Base-by-base conservation (phyloP, 2,329 filamentous ascomycete species). In the Rutstroemia sp. region DNA sequence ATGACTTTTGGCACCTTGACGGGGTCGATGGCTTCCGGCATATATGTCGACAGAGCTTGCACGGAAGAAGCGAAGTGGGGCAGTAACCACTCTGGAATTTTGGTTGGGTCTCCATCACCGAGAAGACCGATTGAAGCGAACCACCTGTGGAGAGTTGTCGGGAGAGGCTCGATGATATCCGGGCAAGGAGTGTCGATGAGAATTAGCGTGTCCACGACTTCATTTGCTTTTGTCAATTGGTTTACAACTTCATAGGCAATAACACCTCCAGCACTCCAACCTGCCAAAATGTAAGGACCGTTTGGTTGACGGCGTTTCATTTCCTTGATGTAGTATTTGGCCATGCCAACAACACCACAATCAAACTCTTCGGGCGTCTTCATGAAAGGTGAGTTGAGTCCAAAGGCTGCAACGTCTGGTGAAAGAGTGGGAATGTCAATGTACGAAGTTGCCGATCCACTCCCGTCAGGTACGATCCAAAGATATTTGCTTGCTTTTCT, bases 221-320 rank as follows among this genome's bases (percentile, higher is more conserved):
- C 80, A 16, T 80, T 79, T 3, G 75, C 76, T 59, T 77, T 76
- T 57, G 76, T 76, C 16, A 88, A 75, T 60, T 85, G 80, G 54
- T 78, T 78, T 16, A 82, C 78, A 9, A 83, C 82, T 63, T 87
- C 83, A 64, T 81, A 89, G 44, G 86, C 85, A 58, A 85, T 83
- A 48, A 89, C 84, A 38, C 87, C 87, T 25, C 87, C 88, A 1
- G 86, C 87, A n/a, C 82, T 88, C 87, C 87, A 91, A 23, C 88
- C 88, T 16, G 82, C 80, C 1, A 90, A 71, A 51, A 78, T 77
- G 70, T 88, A 89, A 0, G 85, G 83, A 0, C 87, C 87, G 21
- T 74, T 66, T 3, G 86, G 82, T 70, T 90, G 86, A 51, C 86
- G 84, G 5, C 82, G 80, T 70, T 83, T 84, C 70, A 90, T 87